Base-by-base conservation (phyloP, 495 filamentous ascomycete species). In the Zalerion maritima region DNA sequence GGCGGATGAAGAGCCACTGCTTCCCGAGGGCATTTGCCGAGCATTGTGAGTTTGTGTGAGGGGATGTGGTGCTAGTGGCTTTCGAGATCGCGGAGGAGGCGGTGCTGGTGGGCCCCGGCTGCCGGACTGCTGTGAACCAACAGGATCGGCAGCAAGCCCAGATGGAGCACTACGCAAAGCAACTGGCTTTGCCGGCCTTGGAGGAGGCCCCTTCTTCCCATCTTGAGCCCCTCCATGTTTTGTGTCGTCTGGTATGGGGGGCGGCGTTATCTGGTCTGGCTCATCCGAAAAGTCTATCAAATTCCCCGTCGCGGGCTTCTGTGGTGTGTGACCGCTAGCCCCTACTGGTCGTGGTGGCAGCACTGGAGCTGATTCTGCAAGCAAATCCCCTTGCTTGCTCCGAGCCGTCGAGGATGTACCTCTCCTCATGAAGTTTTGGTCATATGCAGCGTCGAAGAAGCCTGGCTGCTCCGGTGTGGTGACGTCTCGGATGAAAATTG, bases 401-500 rank as follows among this genome's bases (percentile, higher is more conserved):
- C n/a, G 14, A 19, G 27, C 10, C 10, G 21, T 21, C 7, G 43
- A 23, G n/a, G 24, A 28, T 30, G 26, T 34, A 2, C 28, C 26
- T 31, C 15, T 41, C 37, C 28, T 19, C 10, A 26, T 41, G 31
- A 18, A 27, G 18, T 26, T 37, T 18, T 30, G 35, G 2, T 54
- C 55, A 32, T 73, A 67, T 0, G 78, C 69, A 3, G 76, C 60
- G 35, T 92, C 81, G 43, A 93, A 91, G 46, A 86, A 93, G 2
- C 69, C 63, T 18, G 64, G 62, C 21, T 58, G 58, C 8, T 71
- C 60, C 4, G 76, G 59, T 0, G 83, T 92, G 0, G 91, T 94
- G 12, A 96, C 77, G 52, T 99, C 91, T 14, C 89, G 70, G 35
- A 99, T 94, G 48, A 93, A 99, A 18, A 99, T 69, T 0, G 49